A percentile compares a stretch with the other conserved stretches of the same genome.
phyloP scores from a whole-genome alignment of 148 eudicot species.

The Rhododendron simsii region DNA sequence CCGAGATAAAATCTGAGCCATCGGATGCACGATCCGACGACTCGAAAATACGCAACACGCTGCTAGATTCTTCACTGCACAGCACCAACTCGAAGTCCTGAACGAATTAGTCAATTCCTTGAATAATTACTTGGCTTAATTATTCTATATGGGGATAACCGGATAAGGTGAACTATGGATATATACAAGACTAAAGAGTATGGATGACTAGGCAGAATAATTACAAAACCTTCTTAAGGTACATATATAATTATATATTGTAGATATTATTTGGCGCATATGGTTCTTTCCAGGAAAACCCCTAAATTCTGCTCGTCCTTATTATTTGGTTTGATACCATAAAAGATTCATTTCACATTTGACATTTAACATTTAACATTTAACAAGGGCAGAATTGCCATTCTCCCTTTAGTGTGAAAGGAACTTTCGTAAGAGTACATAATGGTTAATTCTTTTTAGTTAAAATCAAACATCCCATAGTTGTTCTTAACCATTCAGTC shows the following conservation, averaged over 20 bases:
- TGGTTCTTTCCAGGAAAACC: neutral
- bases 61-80: too few species aligned
- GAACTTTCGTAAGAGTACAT: neutral
- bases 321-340: neutral
- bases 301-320: neutral
- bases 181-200: neutral
- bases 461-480: neutral
- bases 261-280: neutral
- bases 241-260: too few species aligned
- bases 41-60: too few species aligned
- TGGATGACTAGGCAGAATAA: neutral
- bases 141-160: neutral
- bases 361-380: neutral
- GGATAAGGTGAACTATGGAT: neutral
- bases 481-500: neutral
- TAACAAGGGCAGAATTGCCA: neutral
- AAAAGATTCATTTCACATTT: constrained; percentile 1
- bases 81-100: too few species aligned
- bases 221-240: neutral
- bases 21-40: too few species aligned
- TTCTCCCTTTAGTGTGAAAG: neutral
- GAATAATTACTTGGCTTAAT: neutral
- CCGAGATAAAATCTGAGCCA: too few species aligned
- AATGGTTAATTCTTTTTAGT: neutral
- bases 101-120: neutral